Evolutionary conservation across 1,139 yeast species (phyloP), one percentile per base, ranked within the genome.

Genomic region (Magnusiomyces tetraspermus): DNA sequence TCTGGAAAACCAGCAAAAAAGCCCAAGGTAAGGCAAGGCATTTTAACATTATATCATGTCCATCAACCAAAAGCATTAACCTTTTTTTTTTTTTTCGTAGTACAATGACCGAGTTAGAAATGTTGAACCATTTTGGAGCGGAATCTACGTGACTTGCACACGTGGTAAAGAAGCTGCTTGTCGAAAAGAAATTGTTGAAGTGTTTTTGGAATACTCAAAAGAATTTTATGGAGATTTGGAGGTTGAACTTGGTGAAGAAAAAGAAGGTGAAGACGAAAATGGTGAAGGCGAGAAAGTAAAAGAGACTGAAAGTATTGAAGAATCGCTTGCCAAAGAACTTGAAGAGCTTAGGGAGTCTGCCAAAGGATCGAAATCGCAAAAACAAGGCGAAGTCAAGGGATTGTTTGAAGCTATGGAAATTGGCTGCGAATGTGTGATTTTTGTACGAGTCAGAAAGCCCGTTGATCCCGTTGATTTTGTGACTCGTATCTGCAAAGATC

Each of bases 131-230:
- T 82, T 82, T 50, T 84, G 95, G 57, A 72, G 83, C 46, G 96
- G 97, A 1, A 73, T 87, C 1, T 92, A 83, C 68, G 96, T 89
- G 23, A 86, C 96, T 0, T 87, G 97, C 67, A 76, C 79, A 50
- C 75, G 96, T 61, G 84, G 86, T 46, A 80, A 83, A 59, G 96
- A 90, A 67, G 75, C 77, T 55, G 80, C 78, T 53, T 85, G 96
- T 60, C 78, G 83, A 22, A 79, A 80, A 55, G 97, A 90, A 67
- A 71, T 90, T 61, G 75, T 79, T 60, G 70, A 76, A 53, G 68
- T 89, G 38, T 77, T 90, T 24, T 71, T 73, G 53, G 84, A 80
- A 49, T 64, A 63, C 53, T 64, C 67, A 1, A 67, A 66, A 30
- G 57, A 57, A 49, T 49, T 59, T 45, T 70, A 52, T 76, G 78